These are phyloP conservation scores for Lepiota brunneoincarnata DNA, from an alignment of 768 basidiomycete genomes.

Conservation along the genomic window DNA sequence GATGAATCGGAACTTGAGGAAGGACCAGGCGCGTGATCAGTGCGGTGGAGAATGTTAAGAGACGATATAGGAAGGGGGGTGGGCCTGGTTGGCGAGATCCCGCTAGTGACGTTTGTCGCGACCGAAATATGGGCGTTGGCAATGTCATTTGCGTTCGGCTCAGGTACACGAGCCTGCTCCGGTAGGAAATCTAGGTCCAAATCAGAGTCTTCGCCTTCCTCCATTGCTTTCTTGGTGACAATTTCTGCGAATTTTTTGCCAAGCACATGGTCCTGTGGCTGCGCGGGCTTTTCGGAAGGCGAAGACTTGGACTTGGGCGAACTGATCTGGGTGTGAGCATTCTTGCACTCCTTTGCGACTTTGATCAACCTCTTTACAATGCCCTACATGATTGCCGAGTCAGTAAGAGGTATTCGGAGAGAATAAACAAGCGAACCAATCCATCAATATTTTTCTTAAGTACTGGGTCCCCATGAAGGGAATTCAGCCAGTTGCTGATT, in stretches of 20 bases:
- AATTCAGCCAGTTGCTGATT: slow-evolving; percentile 80
- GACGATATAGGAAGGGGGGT: slow-evolving; percentile 53
- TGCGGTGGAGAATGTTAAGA: slow-evolving; percentile 63
- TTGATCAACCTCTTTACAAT: slow-evolving; percentile 83
- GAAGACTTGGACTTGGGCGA: slow-evolving; percentile 24
- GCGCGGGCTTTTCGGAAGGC: slow-evolving; percentile 20
- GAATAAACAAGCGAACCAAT: slow-evolving; percentile 45
- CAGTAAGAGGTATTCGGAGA: slow-evolving; percentile 13
- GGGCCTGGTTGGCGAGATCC: slow-evolving; percentile 37
- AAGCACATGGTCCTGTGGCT: slow-evolving; percentile 42
- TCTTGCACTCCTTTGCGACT: slow-evolving; percentile 79
- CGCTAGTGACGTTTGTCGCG: slow-evolving; percentile 32
- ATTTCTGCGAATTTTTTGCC: slow-evolving; percentile 70
- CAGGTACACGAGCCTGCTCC: slow-evolving; percentile 39
- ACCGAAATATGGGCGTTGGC: slow-evolving; percentile 48
- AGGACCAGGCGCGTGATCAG: slow-evolving; percentile 37
- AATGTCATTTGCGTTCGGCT: slow-evolving; percentile 35
- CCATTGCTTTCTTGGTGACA: slow-evolving; percentile 33
- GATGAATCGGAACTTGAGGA: slow-evolving; percentile 24
- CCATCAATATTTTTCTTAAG: slow-evolving; percentile 67
- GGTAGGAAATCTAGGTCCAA: slow-evolving; percentile 76
- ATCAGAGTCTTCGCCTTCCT: slow-evolving; percentile 61
- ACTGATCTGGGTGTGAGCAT: slow-evolving; percentile 47
- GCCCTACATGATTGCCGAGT: slow-evolving; percentile 39
- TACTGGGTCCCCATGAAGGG: slow-evolving; percentile 68